Evolutionary conservation across 345 rosid species (phyloP).

Genomic region (Eucalyptus curtisii): DNA sequence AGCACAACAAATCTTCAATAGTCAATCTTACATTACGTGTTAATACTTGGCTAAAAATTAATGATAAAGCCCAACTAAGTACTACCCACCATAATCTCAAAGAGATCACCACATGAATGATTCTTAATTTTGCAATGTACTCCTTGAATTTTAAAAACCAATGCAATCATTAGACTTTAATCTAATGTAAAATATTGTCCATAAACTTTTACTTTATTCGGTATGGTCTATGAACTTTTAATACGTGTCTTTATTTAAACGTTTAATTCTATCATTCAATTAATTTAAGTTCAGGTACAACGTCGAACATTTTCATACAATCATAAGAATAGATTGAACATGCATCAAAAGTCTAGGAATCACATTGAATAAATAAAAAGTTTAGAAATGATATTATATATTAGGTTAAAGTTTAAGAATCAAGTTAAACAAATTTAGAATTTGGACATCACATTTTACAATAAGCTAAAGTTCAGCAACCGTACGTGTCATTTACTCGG

Average conservation of each 20-base stretch:
- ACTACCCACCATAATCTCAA: neutral
- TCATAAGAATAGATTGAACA: accelerated
- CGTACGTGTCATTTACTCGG: too few species aligned
- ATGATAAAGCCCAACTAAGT: neutral
- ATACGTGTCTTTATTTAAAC: accelerated
- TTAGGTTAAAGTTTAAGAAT: accelerated
- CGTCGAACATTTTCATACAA: too few species aligned
- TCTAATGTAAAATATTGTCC: too few species aligned
- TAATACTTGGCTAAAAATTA: neutral
- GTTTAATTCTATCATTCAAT: accelerated
- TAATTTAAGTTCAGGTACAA: accelerated
- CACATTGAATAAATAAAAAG: neutral
- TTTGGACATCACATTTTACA: too few species aligned
- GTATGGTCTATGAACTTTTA: too few species aligned
- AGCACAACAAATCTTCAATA: neutral
- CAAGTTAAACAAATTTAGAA: too few species aligned
- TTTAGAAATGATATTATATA: accelerated
- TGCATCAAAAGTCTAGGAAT: accelerated
- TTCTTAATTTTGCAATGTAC: too few species aligned
- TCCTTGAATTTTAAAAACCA: too few species aligned
- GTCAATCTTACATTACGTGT: neutral
- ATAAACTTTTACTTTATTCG: too few species aligned
- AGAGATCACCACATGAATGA: too few species aligned
- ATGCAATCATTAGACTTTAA: neutral
- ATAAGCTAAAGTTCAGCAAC: too few species aligned